Conservation (phyloP, 1,284 basidiomycete genomes). For the Trichosporon coremiiforme region DNA sequence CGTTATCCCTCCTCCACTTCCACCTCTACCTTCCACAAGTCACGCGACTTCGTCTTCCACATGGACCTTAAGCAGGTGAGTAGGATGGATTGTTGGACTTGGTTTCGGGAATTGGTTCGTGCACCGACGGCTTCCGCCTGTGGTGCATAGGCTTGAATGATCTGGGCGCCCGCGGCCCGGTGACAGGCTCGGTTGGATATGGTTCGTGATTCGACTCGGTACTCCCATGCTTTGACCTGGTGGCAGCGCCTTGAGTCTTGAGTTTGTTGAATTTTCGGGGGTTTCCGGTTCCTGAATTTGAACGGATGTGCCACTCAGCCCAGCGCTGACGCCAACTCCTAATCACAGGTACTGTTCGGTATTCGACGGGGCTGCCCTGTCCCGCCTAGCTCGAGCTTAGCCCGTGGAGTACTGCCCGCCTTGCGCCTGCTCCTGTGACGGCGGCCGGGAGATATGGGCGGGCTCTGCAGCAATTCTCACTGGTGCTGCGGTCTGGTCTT, state of each 20-base stretch:
- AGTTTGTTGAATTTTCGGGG: no score
- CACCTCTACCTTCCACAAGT: neutral
- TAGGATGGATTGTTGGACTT: neutral
- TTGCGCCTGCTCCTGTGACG: conserved; percentile 8
- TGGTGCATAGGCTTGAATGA: no score
- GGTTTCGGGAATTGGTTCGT: neutral
- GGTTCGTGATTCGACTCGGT: no score
- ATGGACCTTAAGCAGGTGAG: neutral
- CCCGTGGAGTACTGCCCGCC: conserved; percentile 10
- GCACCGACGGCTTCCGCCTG: no score
- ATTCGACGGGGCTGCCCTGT: neutral
- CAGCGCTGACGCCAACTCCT: neutral
- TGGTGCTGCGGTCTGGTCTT: no score
- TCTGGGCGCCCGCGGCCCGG: no score
- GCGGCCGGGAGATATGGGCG: neutral
- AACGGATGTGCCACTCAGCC: neutral
- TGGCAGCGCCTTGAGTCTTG: no score
- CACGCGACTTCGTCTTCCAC: no score
- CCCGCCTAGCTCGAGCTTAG: neutral
- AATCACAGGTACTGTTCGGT: neutral
- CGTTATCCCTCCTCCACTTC: no score
- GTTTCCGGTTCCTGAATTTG: no score
- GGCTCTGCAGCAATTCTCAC: neutral
- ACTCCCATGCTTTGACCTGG: no score
- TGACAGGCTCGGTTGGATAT: no score